Percentiles rank a stretch among this genome's conserved stretches.
phyloP scores from a whole-genome alignment of 805 yeast species.

The Schwanniomyces vanrijiae region DNA sequence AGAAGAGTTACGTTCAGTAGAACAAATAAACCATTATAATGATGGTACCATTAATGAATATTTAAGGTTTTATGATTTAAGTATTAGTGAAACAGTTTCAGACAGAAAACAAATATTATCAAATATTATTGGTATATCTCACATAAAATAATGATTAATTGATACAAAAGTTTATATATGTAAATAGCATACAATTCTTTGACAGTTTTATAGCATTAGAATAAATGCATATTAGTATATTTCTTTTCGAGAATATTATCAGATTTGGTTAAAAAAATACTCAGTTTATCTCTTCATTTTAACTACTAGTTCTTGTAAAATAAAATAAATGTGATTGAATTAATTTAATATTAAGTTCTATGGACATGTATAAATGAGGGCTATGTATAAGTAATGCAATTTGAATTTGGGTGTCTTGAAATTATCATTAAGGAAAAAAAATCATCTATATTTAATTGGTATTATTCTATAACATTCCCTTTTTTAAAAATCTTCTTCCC shows the following conservation, averaged over 20 bases:
- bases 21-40: neutral
- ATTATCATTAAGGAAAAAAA: too few species aligned
- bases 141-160: too few species aligned
- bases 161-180: too few species aligned
- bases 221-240: too few species aligned
- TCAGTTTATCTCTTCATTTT: too few species aligned
- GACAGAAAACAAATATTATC: neutral
- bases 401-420: neutral
- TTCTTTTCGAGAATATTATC: too few species aligned
- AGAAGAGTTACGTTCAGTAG: neutral
- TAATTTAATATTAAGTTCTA: neutral
- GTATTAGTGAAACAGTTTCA: neutral
- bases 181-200: too few species aligned
- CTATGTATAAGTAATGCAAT: neutral
- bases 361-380: neutral
- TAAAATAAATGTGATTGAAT: neutral
- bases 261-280: too few species aligned
- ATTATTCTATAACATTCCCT: constrained; percentile 12
- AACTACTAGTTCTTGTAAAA: too few species aligned
- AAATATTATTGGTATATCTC: neutral
- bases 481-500: constrained; percentile 59
- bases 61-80: neutral
- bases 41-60: too few species aligned
- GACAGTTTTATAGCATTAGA: too few species aligned
- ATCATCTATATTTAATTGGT: neutral